A percentile compares a stretch with the other conserved stretches of the same genome.
Conservation (phyloP, 1,284 basidiomycete genomes). For the Cystobasidium slooffiae region DNA sequence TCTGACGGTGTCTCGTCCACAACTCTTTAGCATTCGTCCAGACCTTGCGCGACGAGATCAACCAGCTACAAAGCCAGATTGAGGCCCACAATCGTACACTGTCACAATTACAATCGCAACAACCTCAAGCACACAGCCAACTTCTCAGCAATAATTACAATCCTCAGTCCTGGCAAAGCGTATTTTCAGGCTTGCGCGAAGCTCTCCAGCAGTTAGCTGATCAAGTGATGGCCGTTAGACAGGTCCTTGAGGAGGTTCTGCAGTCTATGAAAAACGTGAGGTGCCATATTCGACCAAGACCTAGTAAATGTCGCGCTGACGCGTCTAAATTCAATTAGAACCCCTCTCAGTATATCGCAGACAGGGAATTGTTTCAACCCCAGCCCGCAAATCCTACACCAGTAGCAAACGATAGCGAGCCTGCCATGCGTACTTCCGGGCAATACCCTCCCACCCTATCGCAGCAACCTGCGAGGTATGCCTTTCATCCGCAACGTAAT, state of each 20-base stretch:
- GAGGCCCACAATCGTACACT: constrained; percentile 20
- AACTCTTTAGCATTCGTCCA: constrained; percentile 12
- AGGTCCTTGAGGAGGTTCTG: constrained; percentile 48
- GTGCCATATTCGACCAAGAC: background rate
- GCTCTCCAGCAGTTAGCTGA: constrained; percentile 45
- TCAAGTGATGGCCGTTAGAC: constrained; percentile 46
- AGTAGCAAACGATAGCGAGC: no score
- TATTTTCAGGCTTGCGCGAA: constrained; percentile 43
- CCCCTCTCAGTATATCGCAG: background rate
- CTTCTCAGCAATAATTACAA: background rate
- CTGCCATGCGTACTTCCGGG: no score
- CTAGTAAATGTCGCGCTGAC: background rate
- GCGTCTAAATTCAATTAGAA: background rate
- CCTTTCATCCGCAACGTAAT: no score
- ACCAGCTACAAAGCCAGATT: constrained; percentile 15
- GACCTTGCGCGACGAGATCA: constrained; percentile 25
- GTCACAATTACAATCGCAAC: background rate
- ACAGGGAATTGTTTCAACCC: no score
- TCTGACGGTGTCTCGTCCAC: background rate
- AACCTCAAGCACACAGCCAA: background rate
- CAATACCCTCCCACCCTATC: no score
- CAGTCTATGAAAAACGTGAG: constrained; percentile 19
- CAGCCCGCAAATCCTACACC: no score
- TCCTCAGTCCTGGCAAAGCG: constrained; percentile 16
- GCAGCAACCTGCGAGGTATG: no score